Percentiles rank a stretch among this genome's conserved stretches.
Evolutionary conservation across 2,329 filamentous ascomycete species (phyloP).

Genomic region (Cladosporium oxysporum): DNA sequence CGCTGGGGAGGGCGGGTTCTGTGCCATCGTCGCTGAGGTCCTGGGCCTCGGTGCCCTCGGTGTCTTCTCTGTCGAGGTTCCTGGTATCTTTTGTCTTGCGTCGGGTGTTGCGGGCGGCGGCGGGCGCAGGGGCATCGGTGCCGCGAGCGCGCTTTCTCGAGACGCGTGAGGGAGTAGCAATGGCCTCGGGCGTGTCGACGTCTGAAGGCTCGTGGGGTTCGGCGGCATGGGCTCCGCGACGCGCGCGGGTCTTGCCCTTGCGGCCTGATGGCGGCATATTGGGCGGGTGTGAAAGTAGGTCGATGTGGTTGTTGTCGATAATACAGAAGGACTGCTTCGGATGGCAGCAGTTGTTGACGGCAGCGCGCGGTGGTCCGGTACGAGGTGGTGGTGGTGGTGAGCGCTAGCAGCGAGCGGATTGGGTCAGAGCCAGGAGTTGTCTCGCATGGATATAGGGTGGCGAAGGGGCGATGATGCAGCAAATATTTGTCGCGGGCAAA

Average conservation of each 20-base stretch:
- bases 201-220: slow-evolving; percentile 40
- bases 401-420: slow-evolving; percentile 4
- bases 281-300: background rate
- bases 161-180: slow-evolving; percentile 51
- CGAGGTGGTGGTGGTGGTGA: background rate
- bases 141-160: slow-evolving; percentile 47
- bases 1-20: slow-evolving; percentile 40
- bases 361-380: background rate
- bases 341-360: background rate
- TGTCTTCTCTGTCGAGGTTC: slow-evolving; percentile 36
- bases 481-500: slow-evolving; percentile 19
- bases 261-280: slow-evolving; percentile 37
- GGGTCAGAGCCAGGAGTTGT: slow-evolving; percentile 6
- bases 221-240: slow-evolving; percentile 30
- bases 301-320: background rate
- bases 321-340: background rate
- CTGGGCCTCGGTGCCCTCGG: slow-evolving; percentile 42
- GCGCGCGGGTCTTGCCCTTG: slow-evolving; percentile 37
- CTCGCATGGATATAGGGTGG: slow-evolving; percentile 13
- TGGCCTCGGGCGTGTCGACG: slow-evolving; percentile 47
- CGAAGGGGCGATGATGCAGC: background rate
- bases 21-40: slow-evolving; percentile 42
- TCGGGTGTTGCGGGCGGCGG: slow-evolving; percentile 32
- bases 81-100: slow-evolving; percentile 39
- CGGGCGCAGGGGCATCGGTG: slow-evolving; percentile 30